Base-by-base conservation (phyloP, 1,139 yeast genomes). In the Hyphopichia burtonii region DNA sequence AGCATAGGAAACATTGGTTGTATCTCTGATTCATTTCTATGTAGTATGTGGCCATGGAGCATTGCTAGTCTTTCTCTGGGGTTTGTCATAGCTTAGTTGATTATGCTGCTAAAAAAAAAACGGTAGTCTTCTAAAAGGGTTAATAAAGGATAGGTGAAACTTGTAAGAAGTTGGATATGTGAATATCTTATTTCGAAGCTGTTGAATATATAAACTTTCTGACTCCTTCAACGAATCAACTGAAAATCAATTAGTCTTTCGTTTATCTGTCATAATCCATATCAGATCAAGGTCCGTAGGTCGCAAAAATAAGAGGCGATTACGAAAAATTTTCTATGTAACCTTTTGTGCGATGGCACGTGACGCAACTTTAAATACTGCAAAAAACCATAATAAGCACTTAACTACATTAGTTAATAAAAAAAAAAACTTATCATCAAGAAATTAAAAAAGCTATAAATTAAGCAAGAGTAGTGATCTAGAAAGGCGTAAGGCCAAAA, bases 1-100 rank as follows among this genome's bases (percentile, higher is more conserved):
- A 59, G 43, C 41, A 43, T 38, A 7, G 63, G 64, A 36, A 58
- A 59, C 36, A 55, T 56, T 3, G 54, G 52, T 9, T 31, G 31
- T 14, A 42, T 33, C 18, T 45, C 43, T 9, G 38, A 16, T 10
- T 23, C 34, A 8, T 33, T 25, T 15, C 37, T 44, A 15, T 39
- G 34, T 31, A 45, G 41, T 20, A 60, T 34, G 42, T 60, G 64
- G 12, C 55, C 44, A 22, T 49, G 49, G 7, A 60, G 34, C 58
- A 60, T 53, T 14, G 47, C 44, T 28, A 59, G 48, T 40, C 65
- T 45, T 20, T 46, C 41, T 20, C 23, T 44, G 11, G 56, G 36
- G 8, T 19, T 30, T 17, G 31, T 34, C 44, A 41, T 39, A 12
- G 17, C 17, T 30, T 17, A 5, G 11, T 7, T 17, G 10, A 4